Evolutionary conservation across 306 rosid species (phyloP), one percentile per base, ranked within the genome.

Genomic region (Amphicarpaea edgeworthii): DNA sequence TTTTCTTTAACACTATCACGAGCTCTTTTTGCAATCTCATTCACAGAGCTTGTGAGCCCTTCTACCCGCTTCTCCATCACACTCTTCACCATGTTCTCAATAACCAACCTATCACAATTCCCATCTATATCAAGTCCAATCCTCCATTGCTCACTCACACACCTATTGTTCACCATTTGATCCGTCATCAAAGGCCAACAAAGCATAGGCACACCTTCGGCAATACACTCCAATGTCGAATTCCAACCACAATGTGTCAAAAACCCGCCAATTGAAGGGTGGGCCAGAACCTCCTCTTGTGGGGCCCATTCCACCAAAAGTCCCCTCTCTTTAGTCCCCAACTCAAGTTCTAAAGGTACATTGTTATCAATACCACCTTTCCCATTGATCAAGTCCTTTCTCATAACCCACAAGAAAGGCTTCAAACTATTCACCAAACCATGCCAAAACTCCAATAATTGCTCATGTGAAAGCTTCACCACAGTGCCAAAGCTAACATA

Each of bases 241-340:
- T 78, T 85, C 86, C 86, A 85, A 3, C 84, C 86, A 20, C 74
- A 4, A 8, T 80, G 89, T 6, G 78, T 80, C 30, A 86, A 16
- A 46, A 83, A 80, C 49, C 85, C 85, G 7, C 87, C 87, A 5
- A 83, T 54, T 0, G 82, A 67, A 58, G 17, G 50, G 24, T 86
- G 90, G 45, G 81, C 76, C 46, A 79, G 6, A 3, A 82, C 86
- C 50, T 78, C 70, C 42, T 79, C 81, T 15, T 81, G 83, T 0
- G 85, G 83, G 1, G 77, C 85, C 88, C 90, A 84, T 0, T 49
- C 79, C 81, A 82, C 85, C 2, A 82, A 10, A 6, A 32, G 62
- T 54, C 84, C 87, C n/a, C 70, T 77, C 16, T 84, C 62, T 37
- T 73, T 80, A 0, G 85, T 73, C 0, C 63, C 87, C 17, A 32